Conservation (phyloP, 2,329 filamentous ascomycete genomes). For the Ceratocystis eucalypticola region DNA sequence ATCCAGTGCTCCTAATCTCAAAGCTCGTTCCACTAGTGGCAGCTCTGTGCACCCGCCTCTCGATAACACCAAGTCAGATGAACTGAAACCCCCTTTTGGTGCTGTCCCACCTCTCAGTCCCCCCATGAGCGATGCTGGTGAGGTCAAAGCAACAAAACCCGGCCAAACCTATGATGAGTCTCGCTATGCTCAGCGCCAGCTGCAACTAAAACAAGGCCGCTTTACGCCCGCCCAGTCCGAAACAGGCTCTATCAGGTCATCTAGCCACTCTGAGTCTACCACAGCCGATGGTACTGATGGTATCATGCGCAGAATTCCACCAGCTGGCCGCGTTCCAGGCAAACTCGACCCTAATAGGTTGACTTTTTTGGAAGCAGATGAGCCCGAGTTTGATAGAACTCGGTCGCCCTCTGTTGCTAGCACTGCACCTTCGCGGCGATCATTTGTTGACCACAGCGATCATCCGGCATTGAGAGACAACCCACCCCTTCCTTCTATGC, state of each 20-base stretch:
- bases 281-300: neutral
- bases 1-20: conserved; percentile 54
- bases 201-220: conserved; percentile 64
- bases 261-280: conserved; percentile 14
- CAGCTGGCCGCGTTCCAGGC: conserved; percentile 13
- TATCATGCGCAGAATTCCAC: conserved; percentile 1
- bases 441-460: conserved; percentile 17
- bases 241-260: conserved; percentile 9
- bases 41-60: conserved; percentile 14
- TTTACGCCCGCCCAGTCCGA: conserved; percentile 42
- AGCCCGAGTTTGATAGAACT: conserved; percentile 27
- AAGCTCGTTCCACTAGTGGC: conserved; percentile 14
- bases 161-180: conserved; percentile 67
- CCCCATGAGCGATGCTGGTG: conserved; percentile 61
- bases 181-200: conserved; percentile 68
- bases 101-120: conserved; percentile 32
- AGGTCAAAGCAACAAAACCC: conserved; percentile 66
- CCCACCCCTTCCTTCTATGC: neutral
- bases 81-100: conserved; percentile 26
- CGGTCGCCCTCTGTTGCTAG: conserved; percentile 16
- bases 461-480: conserved; percentile 16
- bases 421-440: conserved; percentile 14
- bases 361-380: conserved; percentile 35
- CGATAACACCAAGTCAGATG: conserved; percentile 21
- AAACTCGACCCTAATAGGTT: conserved; percentile 21